Evolutionary conservation across 345 rosid genomes (phyloP).

Genomic region (Eucalyptus virginea): DNA sequence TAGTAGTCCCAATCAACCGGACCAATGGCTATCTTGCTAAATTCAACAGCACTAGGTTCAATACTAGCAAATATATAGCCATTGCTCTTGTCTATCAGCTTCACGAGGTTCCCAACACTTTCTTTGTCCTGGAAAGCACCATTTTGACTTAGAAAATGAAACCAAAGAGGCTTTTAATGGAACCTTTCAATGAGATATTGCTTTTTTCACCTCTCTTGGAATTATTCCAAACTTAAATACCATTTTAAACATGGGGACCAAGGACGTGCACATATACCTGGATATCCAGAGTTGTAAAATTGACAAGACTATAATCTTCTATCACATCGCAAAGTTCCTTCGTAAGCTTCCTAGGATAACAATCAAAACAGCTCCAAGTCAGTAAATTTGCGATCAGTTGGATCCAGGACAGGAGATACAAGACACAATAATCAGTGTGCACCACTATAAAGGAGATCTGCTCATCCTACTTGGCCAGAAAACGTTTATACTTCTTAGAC

Average conservation of each 20-base stretch:
- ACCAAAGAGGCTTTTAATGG: not conserved
- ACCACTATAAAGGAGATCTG: not conserved
- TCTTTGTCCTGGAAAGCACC: slow-evolving; percentile 59
- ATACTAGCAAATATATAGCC: slow-evolving; percentile 77
- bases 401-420: not conserved
- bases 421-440: not conserved
- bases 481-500: not conserved
- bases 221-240: not conserved
- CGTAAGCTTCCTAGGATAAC: slow-evolving; percentile 63
- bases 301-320: slow-evolving; percentile 57
- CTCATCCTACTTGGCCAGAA: not conserved
- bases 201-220: not conserved
- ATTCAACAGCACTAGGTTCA: slow-evolving; percentile 80
- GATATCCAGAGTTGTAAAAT: slow-evolving; percentile 77
- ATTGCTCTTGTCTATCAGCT: slow-evolving; percentile 74
- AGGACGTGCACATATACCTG: slow-evolving; percentile 32
- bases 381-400: not conserved
- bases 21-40: slow-evolving; percentile 81
- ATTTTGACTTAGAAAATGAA: not conserved
- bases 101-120: slow-evolving; percentile 76
- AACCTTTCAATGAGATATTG: not conserved
- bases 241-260: not conserved
- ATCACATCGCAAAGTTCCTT: slow-evolving; percentile 63
- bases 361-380: not conserved
- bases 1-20: slow-evolving; percentile 79